Percentiles rank a stretch among this genome's conserved stretches.
These are phyloP conservation scores for Ogataea paraovalis DNA, from an alignment of 805 yeast genomes.

Conservation along the genomic window DNA sequence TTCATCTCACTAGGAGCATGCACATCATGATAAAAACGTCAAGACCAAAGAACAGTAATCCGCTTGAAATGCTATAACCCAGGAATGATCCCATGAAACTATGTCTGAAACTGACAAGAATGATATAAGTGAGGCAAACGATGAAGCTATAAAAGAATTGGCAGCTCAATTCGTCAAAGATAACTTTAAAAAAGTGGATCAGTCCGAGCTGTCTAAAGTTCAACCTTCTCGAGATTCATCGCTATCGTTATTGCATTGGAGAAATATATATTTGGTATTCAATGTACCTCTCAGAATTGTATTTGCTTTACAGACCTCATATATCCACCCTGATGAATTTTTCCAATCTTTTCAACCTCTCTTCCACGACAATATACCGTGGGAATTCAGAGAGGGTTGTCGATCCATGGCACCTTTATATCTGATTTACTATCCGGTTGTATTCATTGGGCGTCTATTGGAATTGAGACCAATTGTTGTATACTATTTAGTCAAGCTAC, in stretches of 20 bases:
- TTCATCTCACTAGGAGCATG: too few species aligned
- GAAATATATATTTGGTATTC: conserved; percentile 39
- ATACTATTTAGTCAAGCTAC: conserved; percentile 52
- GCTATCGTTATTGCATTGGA: conserved; percentile 37
- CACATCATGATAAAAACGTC: too few species aligned
- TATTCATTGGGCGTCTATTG: conserved; percentile 35
- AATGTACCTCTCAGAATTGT: conserved; percentile 47
- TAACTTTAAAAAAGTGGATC: background rate
- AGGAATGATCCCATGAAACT: background rate
- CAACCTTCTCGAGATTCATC: conserved; percentile 3
- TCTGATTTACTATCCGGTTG: conserved; percentile 64
- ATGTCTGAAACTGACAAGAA: background rate
- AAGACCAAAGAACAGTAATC: too few species aligned
- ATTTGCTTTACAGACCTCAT: conserved; percentile 67
- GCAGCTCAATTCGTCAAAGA: conserved; percentile 4
- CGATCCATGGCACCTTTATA: conserved; percentile 71
- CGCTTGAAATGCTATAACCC: too few species aligned
- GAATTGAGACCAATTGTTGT: conserved; percentile 41
- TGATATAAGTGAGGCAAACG: conserved; percentile 1
- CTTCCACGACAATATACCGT: conserved; percentile 54
- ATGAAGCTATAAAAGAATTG: conserved; percentile 5
- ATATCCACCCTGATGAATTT: conserved; percentile 97
- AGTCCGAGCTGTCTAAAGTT: background rate
- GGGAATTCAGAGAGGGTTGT: conserved; percentile 73
- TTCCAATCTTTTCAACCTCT: conserved; percentile 85